These are phyloP conservation scores for Sporothrix euskadiensis DNA, from an alignment of 2,329 filamentous ascomycete genomes.

Conservation along the genomic window DNA sequence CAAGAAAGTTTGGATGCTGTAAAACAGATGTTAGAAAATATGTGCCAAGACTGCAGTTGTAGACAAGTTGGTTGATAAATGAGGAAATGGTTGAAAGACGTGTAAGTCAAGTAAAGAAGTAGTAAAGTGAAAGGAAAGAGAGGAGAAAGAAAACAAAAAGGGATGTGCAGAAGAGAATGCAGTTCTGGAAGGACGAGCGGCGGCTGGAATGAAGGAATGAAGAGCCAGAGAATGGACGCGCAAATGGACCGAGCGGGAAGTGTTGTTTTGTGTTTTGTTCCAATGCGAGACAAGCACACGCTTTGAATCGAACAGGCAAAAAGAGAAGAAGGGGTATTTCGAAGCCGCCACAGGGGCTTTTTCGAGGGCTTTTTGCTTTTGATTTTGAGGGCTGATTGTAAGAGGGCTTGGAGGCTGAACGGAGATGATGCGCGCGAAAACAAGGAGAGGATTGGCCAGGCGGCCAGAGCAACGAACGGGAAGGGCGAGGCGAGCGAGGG, in stretches of 20 bases:
- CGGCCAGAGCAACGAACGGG: not conserved
- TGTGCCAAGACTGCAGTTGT: not conserved
- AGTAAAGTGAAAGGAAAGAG: not conserved
- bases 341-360: slow-evolving; percentile 8
- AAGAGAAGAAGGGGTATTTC: not conserved
- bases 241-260: not conserved
- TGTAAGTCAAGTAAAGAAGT: not conserved
- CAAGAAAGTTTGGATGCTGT: slow-evolving; percentile 18
- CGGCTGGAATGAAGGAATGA: slow-evolving; percentile 12
- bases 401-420: not conserved
- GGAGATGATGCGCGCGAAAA: slow-evolving; percentile 12
- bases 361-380: not conserved
- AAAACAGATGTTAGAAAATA: slow-evolving; percentile 11
- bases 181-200: slow-evolving; percentile 1
- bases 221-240: not conserved
- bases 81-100: not conserved
- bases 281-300: slow-evolving; percentile 19
- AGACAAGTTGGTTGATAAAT: not conserved
- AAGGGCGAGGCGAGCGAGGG: not conserved
- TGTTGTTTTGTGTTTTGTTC: slow-evolving; percentile 21
- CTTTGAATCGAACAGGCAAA: slow-evolving; percentile 20
- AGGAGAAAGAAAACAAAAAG: not conserved
- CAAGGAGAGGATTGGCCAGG: not conserved
- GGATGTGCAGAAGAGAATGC: slow-evolving; percentile 5
- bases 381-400: not conserved